phyloP scores from a whole-genome alignment of 2,329 filamentous ascomycete genomes.

The Colletotrichum camelliae region DNA sequence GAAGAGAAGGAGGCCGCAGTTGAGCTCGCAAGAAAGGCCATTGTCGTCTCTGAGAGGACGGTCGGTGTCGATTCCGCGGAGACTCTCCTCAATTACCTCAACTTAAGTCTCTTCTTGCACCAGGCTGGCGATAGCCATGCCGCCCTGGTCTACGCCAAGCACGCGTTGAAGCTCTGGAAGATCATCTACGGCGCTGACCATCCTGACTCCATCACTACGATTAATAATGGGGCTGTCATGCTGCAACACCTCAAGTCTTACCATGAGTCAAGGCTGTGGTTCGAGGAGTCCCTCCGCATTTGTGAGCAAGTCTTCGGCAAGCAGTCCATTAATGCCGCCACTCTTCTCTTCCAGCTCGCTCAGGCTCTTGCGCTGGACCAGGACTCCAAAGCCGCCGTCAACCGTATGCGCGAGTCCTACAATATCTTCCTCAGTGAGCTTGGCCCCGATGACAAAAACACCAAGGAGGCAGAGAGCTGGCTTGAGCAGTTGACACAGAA shows the following conservation, averaged over 20 bases:
- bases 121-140: conserved; percentile 87
- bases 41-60: conserved; percentile 94
- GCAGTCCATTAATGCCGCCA: conserved; percentile 90
- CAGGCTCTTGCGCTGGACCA: conserved; percentile 96
- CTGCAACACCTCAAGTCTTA: conserved; percentile 94
- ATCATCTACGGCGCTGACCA: conserved; percentile 93
- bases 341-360: conserved; percentile 94
- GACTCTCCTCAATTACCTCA: conserved; percentile 94
- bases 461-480: conserved; percentile 97
- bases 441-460: conserved; percentile 92
- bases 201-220: conserved; percentile 96
- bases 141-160: conserved; percentile 87
- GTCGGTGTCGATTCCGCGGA: conserved; percentile 93
- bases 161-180: conserved; percentile 95
- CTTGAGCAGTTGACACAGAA: conserved; percentile 95
- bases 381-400: conserved; percentile 89
- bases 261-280: conserved; percentile 94
- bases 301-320: conserved; percentile 91
- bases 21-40: conserved; percentile 93
- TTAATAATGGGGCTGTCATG: conserved; percentile 99
- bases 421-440: conserved; percentile 92
- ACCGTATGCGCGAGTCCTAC: conserved; percentile 94
- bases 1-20: conserved; percentile 97
- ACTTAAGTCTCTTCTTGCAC: conserved; percentile 93
- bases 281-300: conserved; percentile 87